These are phyloP conservation scores for Chlamydomonas schloesseri DNA, from an alignment of 139 green algal genomes.

Conservation along the genomic window DNA sequence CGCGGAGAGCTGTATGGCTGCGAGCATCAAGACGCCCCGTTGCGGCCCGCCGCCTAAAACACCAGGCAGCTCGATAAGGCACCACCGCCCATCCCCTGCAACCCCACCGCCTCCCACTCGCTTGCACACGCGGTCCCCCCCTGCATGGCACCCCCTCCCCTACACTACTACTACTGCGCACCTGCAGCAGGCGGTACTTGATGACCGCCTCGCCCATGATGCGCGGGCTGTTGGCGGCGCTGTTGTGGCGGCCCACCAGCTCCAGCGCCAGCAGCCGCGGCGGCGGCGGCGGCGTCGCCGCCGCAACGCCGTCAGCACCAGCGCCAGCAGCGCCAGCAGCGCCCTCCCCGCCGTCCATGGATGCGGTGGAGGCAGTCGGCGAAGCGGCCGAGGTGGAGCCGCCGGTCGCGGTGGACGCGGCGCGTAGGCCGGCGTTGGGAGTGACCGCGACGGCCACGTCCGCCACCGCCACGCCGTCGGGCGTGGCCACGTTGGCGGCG, in stretches of 20 bases:
- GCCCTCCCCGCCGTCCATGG: not conserved
- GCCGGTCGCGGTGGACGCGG: not conserved
- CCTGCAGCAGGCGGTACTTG: conserved; percentile 68
- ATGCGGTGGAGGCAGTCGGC: not conserved
- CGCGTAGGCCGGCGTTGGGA: no score
- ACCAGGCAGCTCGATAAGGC: no score
- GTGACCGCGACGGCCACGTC: conserved; percentile 46
- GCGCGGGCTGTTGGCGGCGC: conserved; percentile 56
- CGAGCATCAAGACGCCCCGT: no score
- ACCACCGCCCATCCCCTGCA: no score
- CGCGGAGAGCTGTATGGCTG: no score
- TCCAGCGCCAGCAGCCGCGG: conserved; percentile 50
- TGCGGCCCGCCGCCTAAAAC: no score
- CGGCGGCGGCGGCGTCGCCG: not conserved
- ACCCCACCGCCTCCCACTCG: no score
- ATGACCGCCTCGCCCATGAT: conserved; percentile 63
- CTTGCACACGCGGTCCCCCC: no score
- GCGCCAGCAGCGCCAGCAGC: no score
- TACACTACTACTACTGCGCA: conserved; percentile 33
- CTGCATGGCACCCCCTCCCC: no score
- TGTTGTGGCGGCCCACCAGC: conserved; percentile 63
- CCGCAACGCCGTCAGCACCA: no score
- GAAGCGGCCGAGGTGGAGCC: no score
- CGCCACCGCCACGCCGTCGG: conserved; percentile 49
- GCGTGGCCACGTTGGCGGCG: conserved; percentile 29